Conservation (phyloP, 371 early-diverging fungal genomes). For the Mucor racemosus region DNA sequence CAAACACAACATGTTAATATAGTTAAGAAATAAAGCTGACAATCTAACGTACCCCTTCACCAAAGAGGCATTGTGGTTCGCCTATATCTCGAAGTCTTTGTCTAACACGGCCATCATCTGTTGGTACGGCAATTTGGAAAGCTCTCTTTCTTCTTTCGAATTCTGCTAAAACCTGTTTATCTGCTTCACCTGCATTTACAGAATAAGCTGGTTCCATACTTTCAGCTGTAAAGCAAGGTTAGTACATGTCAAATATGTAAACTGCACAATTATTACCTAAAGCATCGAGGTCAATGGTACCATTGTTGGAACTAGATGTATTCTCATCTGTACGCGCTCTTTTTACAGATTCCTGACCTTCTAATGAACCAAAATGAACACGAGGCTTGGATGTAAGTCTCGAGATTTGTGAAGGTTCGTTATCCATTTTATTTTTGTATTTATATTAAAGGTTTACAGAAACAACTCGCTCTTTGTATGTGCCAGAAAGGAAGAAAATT, state of each 20-base stretch:
- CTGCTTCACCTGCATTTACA: constrained; percentile 64
- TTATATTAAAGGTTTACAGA: too few species aligned
- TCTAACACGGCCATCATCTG: constrained; percentile 86
- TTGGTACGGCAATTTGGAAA: constrained; percentile 86
- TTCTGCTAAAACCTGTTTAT: constrained; percentile 77
- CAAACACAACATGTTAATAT: not conserved
- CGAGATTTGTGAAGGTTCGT: constrained; percentile 27
- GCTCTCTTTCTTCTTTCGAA: constrained; percentile 87
- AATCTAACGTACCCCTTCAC: constrained; percentile 80
- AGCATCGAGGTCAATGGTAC: constrained; percentile 52
- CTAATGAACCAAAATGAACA: constrained; percentile 54
- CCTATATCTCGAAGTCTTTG: constrained; percentile 75
- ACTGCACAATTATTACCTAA: constrained; percentile 33
- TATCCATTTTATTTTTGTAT: constrained; percentile 17
- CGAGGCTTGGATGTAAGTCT: constrained; percentile 45
- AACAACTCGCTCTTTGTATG: too few species aligned
- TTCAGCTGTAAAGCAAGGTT: constrained; percentile 25
- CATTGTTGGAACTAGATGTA: constrained; percentile 16
- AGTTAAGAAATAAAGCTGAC: not conserved
- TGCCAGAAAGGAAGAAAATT: too few species aligned
- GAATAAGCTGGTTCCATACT: constrained; percentile 49
- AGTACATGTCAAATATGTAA: not conserved
- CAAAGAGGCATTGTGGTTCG: constrained; percentile 91
- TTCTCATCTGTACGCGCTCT: constrained; percentile 33
- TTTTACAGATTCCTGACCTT: constrained; percentile 43